Percentiles rank a stretch among this genome's conserved stretches.
phyloP scores from a whole-genome alignment of 2,329 filamentous ascomycete species.

The Cytospora chrysosperma region DNA sequence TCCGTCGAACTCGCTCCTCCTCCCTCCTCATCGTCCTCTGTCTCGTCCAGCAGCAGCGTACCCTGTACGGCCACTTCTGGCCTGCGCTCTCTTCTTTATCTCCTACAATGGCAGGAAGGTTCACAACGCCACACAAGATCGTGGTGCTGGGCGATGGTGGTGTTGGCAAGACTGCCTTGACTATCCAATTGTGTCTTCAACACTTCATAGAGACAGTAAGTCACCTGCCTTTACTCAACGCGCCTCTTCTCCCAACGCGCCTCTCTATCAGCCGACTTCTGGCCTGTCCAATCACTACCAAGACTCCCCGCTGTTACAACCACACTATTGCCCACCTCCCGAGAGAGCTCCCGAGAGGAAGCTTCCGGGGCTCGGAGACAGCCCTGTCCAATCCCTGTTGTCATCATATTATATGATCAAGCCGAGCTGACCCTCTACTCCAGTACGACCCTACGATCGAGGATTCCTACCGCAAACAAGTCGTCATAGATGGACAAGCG shows the following conservation, averaged over 20 bases:
- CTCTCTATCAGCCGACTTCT: not conserved
- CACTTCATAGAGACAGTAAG: conserved; percentile 93
- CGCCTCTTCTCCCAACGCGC: conserved; percentile 5
- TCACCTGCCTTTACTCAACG: conserved; percentile 26
- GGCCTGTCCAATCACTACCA: not conserved
- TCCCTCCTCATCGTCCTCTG: not conserved
- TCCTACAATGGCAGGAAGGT: conserved; percentile 78
- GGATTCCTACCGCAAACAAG: conserved; percentile 84
- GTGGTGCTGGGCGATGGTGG: conserved; percentile 93
- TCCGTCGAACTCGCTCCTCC: conserved; percentile 7
- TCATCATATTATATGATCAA: not conserved
- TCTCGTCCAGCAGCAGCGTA: conserved; percentile 2
- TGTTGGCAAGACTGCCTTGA: conserved; percentile 90
- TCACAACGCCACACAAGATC: conserved; percentile 72
- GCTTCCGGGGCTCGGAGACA: not conserved
- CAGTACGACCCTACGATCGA: conserved; percentile 87
- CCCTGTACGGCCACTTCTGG: conserved; percentile 17
- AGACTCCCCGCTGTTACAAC: too few species aligned
- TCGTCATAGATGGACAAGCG: conserved; percentile 89
- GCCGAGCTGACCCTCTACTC: conserved; percentile 7
- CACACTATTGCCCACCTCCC: too few species aligned
- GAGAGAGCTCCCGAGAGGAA: not conserved
- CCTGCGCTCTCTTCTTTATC: conserved; percentile 17
- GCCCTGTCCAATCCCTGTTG: not conserved
- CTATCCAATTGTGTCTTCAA: conserved; percentile 94